Percentiles rank a stretch among this genome's conserved stretches.
Conservation (phyloP, 305 asterid species). For the Fraxinus sp. region DNA sequence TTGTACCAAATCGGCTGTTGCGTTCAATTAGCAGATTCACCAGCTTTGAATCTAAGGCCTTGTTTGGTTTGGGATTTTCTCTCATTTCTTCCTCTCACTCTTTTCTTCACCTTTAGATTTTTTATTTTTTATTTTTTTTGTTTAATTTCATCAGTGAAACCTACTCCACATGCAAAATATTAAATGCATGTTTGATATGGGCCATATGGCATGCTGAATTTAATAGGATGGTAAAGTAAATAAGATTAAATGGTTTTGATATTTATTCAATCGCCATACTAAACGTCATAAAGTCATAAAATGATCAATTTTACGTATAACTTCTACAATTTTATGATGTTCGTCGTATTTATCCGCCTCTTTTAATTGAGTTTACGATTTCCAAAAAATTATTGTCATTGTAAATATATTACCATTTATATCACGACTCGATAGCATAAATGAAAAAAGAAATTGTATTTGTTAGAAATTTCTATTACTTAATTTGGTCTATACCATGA, state of each 20-base stretch:
- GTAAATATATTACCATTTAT: background rate
- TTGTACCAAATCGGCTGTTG: slow-evolving; percentile 5
- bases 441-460: background rate
- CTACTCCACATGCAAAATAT: background rate
- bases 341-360: background rate
- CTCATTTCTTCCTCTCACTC: background rate
- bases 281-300: background rate
- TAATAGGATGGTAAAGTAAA: background rate
- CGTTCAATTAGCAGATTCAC: background rate
- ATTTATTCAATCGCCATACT: background rate
- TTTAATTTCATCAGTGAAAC: background rate
- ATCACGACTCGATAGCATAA: background rate
- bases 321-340: background rate
- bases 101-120: background rate
- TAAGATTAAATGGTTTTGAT: background rate
- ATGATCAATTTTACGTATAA: background rate
- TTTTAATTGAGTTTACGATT: too few species aligned
- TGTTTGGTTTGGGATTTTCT: background rate
- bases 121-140: background rate
- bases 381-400: too few species aligned
- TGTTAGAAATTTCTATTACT: background rate
- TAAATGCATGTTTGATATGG: background rate
- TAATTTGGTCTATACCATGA: background rate
- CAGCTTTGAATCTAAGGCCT: slow-evolving; percentile 3
- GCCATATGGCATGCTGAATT: background rate